Conservation (phyloP, 768 basidiomycete species). For the Sutorius australiensis region DNA sequence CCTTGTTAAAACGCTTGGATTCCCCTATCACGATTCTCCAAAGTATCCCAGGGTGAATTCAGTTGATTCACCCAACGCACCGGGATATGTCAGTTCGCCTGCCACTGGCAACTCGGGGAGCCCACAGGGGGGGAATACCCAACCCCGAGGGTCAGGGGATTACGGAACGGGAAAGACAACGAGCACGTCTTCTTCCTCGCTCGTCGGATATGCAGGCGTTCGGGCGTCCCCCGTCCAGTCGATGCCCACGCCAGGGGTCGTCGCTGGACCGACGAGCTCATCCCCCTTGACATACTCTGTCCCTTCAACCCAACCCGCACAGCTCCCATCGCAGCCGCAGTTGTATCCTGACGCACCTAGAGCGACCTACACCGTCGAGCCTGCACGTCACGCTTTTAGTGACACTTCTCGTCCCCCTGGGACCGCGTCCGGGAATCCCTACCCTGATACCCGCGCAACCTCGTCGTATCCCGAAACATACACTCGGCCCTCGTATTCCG, state of each 20-base stretch:
- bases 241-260: conserved; percentile 17
- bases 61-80: conserved; percentile 46
- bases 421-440: conserved; percentile 25
- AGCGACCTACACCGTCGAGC: conserved; percentile 17
- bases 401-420: conserved; percentile 19
- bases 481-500: conserved; percentile 25
- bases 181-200: conserved; percentile 19
- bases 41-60: conserved; percentile 44
- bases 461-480: conserved; percentile 26
- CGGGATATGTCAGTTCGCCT: conserved; percentile 49
- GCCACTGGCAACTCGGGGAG: conserved; percentile 57
- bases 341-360: conserved; percentile 26
- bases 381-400: conserved; percentile 21
- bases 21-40: conserved; percentile 74
- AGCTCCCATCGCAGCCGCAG: conserved; percentile 18
- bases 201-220: conserved; percentile 21
- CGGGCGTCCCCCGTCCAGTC: conserved; percentile 24
- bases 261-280: conserved; percentile 19
- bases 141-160: conserved; percentile 25
- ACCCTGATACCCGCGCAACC: conserved; percentile 23
- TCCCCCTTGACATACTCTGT: conserved; percentile 26
- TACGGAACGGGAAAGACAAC: conserved; percentile 21
- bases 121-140: conserved; percentile 35
- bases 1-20: conserved; percentile 70
- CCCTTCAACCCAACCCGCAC: conserved; percentile 17